Percentiles rank a stretch among this genome's conserved stretches.
phyloP scores from a whole-genome alignment of 129 eudicot species.

The Lonicera japonica region DNA sequence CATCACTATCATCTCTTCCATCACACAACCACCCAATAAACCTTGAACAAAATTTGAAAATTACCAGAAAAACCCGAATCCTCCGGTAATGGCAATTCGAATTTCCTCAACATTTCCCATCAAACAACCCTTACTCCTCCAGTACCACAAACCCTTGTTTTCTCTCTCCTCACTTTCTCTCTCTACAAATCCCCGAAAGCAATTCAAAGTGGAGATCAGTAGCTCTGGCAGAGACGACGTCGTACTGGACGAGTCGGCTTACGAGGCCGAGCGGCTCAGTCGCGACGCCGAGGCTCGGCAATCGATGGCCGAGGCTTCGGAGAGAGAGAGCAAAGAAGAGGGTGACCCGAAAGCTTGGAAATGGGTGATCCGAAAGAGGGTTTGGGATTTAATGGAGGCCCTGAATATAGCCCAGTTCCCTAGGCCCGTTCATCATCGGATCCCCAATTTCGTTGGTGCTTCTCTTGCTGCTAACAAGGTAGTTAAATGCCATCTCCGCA shows the following conservation, averaged over 20 bases:
- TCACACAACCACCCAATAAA: neutral
- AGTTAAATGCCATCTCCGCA: too few relatives aligned
- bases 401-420: slow-evolving; percentile 80
- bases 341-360: slow-evolving; percentile 84
- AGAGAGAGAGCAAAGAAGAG: slow-evolving; percentile 20
- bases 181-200: neutral
- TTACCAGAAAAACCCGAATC: neutral
- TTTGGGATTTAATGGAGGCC: slow-evolving; percentile 95
- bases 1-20: neutral
- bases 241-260: slow-evolving; percentile 51
- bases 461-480: slow-evolving; percentile 61
- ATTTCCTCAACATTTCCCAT: slow-evolving; percentile 3
- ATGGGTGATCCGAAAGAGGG: slow-evolving; percentile 72
- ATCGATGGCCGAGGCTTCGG: slow-evolving; percentile 65
- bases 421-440: slow-evolving; percentile 91
- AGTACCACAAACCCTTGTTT: neutral
- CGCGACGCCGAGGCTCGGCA: slow-evolving; percentile 68
- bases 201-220: slow-evolving; percentile 16
- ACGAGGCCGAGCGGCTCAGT: slow-evolving; percentile 70
- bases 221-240: slow-evolving; percentile 19
- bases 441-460: slow-evolving; percentile 87
- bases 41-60: neutral
- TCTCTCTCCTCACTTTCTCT: slow-evolving; percentile 6
- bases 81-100: slow-evolving; percentile 5
- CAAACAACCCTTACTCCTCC: neutral